Base-by-base conservation (phyloP, 1,284 basidiomycete genomes). In the Golubevia pallescens region DNA sequence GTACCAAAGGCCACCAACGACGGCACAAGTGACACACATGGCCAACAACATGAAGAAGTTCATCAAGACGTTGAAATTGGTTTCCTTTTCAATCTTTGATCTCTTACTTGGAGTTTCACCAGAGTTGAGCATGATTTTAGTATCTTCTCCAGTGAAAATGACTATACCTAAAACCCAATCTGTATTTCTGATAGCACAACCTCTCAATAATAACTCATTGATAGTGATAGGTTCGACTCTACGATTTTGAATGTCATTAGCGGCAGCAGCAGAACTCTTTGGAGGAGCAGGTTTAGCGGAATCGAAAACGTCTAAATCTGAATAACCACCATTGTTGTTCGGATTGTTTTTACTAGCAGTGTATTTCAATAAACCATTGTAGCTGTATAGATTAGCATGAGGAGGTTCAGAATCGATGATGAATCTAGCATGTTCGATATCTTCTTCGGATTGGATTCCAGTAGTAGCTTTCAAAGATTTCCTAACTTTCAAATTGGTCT, bases 51-150 rank as follows among this genome's bases (percentile, higher is more conserved):
- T 87, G 62, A 90, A 87, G 81, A 98, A 97, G 87, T 98, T 98
- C 88, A 96, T 93, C 62, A 95, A 88, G 74, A 98, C 95, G 84
- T 97, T 97, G 89, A 95, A 96, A 86, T 97, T 97, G n/a, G 96
- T 98, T 88, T 98, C 95, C 87, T 91, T 92, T 87, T 97, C 95
- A 81, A 98, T 97, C 88, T 97, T 97, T 78, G 92, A 93, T 64
- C 93, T 92, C 84, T 98, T 98, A 19, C 93, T 94, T 0, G 86
- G 86, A 2, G 86, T 87, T 16, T 91, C 92, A 23, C 94, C 94
- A 51, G 93, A 93, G 78, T 98, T 99, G 73, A 97, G 87, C 93
- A 98, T 96, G 83, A 98, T 98, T 89, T 98, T 99, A 60, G 95
- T 95, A 87, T 99, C 95, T 2, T 90, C 90, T 34, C 96, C 96